A percentile compares a stretch with the other conserved stretches of the same genome.
Conservation (phyloP, 768 basidiomycete species). For the Podaxis sp. region DNA sequence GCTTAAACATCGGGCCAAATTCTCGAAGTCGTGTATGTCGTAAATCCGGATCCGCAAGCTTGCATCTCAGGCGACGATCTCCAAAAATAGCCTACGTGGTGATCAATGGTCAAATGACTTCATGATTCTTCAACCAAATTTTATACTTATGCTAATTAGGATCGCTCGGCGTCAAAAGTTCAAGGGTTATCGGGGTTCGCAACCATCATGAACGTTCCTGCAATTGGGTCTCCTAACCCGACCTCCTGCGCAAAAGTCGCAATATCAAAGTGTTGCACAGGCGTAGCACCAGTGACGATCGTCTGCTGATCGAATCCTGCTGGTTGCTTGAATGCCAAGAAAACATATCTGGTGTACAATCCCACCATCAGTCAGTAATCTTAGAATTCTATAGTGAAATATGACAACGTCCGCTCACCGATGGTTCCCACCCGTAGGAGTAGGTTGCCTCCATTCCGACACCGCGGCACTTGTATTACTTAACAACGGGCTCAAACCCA, state of each 20-base stretch:
- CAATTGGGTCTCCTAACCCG: conserved; percentile 45
- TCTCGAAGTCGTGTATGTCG: too few species aligned
- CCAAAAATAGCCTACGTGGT: too few species aligned
- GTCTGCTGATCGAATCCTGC: conserved; percentile 39
- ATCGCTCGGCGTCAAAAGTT: neutral
- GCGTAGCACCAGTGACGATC: conserved; percentile 34
- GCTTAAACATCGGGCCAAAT: too few species aligned
- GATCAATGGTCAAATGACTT: too few species aligned
- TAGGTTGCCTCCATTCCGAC: neutral
- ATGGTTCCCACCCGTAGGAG: neutral
- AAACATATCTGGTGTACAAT: conserved; percentile 37
- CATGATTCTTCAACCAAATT: too few species aligned
- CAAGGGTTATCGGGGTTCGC: conserved; percentile 20
- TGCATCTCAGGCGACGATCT: too few species aligned
- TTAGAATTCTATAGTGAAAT: neutral
- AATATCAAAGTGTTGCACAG: conserved; percentile 40
- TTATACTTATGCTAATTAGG: too few species aligned
- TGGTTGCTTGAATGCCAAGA: conserved; percentile 47
- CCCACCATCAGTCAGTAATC: too few species aligned
- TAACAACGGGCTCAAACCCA: neutral
- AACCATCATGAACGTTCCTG: conserved; percentile 50
- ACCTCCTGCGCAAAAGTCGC: conserved; percentile 40
- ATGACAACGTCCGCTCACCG: neutral
- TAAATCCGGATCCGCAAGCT: too few species aligned
- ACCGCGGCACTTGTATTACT: neutral